Evolutionary conservation across 2,329 filamentous ascomycete genomes (phyloP).

Genomic region (Fusarium neocosmosporiellum): DNA sequence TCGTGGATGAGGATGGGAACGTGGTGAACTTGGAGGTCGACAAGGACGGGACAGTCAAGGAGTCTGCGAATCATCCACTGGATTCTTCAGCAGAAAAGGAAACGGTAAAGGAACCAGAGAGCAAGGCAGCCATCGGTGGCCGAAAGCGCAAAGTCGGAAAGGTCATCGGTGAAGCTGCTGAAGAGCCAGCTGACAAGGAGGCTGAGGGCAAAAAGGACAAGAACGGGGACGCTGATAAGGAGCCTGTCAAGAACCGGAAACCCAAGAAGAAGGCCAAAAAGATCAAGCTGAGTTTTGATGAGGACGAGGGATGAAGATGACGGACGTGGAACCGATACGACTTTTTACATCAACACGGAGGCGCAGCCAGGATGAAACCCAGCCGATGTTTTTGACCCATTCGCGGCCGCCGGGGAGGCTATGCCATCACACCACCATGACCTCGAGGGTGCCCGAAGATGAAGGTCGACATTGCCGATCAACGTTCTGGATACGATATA

Average conservation of each 20-base stretch:
- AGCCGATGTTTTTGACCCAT: background rate
- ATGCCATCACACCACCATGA: conserved; percentile 3
- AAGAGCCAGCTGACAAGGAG: conserved; percentile 35
- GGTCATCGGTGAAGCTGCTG: conserved; percentile 49
- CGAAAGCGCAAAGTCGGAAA: conserved; percentile 66
- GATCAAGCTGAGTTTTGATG: conserved; percentile 75
- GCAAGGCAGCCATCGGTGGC: conserved; percentile 47
- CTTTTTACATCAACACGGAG: background rate
- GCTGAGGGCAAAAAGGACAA: conserved; percentile 23
- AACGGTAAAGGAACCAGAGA: conserved; percentile 45
- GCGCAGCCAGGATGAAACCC: background rate
- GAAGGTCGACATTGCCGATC: background rate
- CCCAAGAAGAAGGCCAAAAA: conserved; percentile 69
- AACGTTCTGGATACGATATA: background rate
- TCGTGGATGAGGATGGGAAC: conserved; percentile 79
- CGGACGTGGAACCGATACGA: conserved; percentile 2
- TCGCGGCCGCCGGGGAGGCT: background rate
- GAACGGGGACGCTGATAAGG: conserved; percentile 41
- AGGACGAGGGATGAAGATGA: conserved; percentile 62
- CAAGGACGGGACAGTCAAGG: conserved; percentile 57
- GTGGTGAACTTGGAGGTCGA: conserved; percentile 63
- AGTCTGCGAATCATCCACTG: conserved; percentile 36
- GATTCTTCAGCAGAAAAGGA: conserved; percentile 46
- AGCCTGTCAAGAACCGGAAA: conserved; percentile 46
- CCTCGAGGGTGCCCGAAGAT: background rate